Evolutionary conservation across 257 asterid species (phyloP).

Genomic region (Verbascum thapsus): DNA sequence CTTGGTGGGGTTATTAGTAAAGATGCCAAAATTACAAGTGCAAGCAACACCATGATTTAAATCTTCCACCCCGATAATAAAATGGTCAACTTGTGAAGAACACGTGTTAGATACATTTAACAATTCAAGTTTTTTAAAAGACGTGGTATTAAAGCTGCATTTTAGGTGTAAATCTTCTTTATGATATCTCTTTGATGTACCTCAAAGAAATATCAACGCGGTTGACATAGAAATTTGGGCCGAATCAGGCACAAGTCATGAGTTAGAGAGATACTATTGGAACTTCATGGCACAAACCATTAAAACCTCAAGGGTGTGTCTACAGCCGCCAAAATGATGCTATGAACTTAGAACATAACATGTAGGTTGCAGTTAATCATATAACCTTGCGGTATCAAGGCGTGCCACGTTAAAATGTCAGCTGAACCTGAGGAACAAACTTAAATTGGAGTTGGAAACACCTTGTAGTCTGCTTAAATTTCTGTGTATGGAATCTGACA

Average conservation of each 20-base stretch:
- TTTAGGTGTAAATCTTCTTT: not conserved
- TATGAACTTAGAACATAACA: no score
- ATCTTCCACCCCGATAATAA: not conserved
- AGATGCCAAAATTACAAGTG: not conserved
- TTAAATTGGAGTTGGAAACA: no score
- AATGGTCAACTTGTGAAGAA: not conserved
- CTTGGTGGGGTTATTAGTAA: not conserved
- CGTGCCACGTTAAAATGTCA: no score
- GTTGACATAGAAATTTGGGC: not conserved
- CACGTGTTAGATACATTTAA: not conserved
- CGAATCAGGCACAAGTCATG: slow-evolving; percentile 1
- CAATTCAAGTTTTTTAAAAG: not conserved
- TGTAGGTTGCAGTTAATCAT: no score
- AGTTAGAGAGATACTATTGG: no score
- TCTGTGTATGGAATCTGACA: no score
- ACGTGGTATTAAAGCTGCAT: not conserved
- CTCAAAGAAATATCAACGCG: not conserved
- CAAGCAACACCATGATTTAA: not conserved
- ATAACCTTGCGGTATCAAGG: no score
- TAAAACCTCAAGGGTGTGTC: no score
- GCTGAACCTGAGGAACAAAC: no score
- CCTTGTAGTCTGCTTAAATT: no score
- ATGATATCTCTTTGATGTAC: not conserved
- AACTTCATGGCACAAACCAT: no score
- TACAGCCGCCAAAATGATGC: no score